A percentile compares a stretch with the other conserved stretches of the same genome.
These are phyloP conservation scores for Leccinum sublutescens DNA, from an alignment of 768 basidiomycete genomes.

Conservation along the genomic window DNA sequence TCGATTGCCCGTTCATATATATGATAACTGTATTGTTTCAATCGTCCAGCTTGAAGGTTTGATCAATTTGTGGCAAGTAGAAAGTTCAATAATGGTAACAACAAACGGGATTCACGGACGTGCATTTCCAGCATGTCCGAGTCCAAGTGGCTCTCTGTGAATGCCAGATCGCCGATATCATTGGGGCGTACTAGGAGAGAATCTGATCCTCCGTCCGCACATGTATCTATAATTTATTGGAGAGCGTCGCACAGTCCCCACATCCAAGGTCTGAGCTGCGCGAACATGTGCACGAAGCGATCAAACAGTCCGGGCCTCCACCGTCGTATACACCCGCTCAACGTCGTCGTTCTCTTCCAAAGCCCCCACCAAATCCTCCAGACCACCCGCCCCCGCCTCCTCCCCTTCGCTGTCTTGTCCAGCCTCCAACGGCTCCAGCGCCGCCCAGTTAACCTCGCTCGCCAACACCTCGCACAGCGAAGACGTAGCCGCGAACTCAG, in stretches of 20 bases:
- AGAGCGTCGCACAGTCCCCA: not conserved
- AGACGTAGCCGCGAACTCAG: constrained; percentile 22
- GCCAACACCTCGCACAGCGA: constrained; percentile 40
- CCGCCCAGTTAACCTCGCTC: constrained; percentile 56
- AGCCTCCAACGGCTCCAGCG: constrained; percentile 41
- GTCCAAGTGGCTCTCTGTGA: not conserved
- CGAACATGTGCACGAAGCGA: constrained; percentile 15
- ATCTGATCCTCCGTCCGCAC: not conserved
- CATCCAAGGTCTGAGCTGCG: constrained; percentile 6
- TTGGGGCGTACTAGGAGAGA: not conserved
- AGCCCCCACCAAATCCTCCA: constrained; percentile 47
- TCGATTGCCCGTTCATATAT: not conserved
- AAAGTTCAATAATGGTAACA: not conserved
- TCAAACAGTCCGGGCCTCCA: constrained; percentile 32
- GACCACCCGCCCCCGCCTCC: constrained; percentile 27
- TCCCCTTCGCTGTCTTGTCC: constrained; percentile 39
- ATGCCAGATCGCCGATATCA: not conserved
- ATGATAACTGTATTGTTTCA: not conserved
- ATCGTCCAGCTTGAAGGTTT: not conserved
- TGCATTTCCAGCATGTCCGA: not conserved
- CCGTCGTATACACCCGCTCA: constrained; percentile 56
- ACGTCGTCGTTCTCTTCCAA: constrained; percentile 60
- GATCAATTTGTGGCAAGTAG: not conserved
- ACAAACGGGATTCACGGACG: not conserved
- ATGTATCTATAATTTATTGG: not conserved